Evolutionary conservation across 257 asterid genomes (phyloP), one percentile per base, ranked within the genome.

Genomic region (Petunia secreta): DNA sequence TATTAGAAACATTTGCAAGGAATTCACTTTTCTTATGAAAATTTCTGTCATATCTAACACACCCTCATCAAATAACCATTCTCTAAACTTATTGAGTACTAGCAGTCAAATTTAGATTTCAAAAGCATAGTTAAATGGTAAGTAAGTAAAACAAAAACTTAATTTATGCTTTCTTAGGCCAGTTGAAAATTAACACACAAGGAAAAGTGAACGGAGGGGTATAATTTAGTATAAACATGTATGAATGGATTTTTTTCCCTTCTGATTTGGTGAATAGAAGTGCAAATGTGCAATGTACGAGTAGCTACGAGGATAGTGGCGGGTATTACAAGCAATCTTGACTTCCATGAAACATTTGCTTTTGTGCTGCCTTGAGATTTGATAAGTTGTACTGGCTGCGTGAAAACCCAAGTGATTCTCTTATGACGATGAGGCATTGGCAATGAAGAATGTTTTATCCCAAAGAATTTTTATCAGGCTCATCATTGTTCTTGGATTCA

Each of bases 321-420:
- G 83, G 76, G 44, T 63, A 73, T 3, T 55, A n/a, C 13, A 85
- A 80, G 82, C 78, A 57, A 80, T 82, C 86, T 59, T 74, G 8
- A 62, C 39, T 62, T 80, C 80, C 5, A 80, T 69, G 77, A 50
- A 60, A 60, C 63, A 38, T 68, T 75, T 84, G 65, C 80, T 81
- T 82, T 80, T 78, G 85, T 81, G 87, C 84, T 59, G 82, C 87
- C 87, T 87, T 82, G 80, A 83, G 86, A 83, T 85, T 85, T 83
- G 87, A 84, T 75, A 83, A 71, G 34, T 41, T 73, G 87, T 76
- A 66, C 7, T 15, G 41, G 46, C 0, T 63, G 14, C 40, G 75
- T 40, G 85, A 79, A 85, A 83, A 2, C 38, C 64, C 38, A 58
- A 58, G 11, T n/a, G 34, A 52, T 52, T 52, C 25, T 25, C 25